Evolutionary conservation across 495 filamentous ascomycete species (phyloP), one percentile per base, ranked within the genome.

Genomic region (Durotheca rogersii): DNA sequence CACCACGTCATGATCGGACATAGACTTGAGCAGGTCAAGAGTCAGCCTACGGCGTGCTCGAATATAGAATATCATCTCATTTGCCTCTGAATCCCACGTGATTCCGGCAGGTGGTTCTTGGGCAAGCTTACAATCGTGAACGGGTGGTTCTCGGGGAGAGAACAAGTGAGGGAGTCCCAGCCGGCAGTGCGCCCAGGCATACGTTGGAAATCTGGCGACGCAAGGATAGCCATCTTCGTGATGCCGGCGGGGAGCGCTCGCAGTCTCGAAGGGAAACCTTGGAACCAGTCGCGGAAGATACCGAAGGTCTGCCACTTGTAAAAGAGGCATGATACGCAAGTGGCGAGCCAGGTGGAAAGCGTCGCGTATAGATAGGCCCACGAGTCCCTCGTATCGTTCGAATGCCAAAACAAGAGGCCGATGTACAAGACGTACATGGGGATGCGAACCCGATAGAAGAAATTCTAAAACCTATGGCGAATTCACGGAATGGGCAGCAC

Each of bases 361-460:
- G 86, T 87, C 4, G 84, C 78, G 64, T 77, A 88, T 4, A 90
- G 73, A 53, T 90, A 90, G 54, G 78, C 72, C 87, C 87, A 90
- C n/a, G 86, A 87, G 15, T 78, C 81, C 6, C 88, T 71, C 62
- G 84, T 86, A 51, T 89, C 85, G 43, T 81, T 74, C 52, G 81
- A 86, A 61, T 90, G 87, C 87, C 87, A 90, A 65, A 90, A 87
- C 6, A 90, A 70, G 72, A 89, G 81, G 1, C 73, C 85, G 12
- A 90, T 65, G 57, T 83, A 87, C 3, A 84, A 70, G 17, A 87
- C 74, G 0, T 86, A 80, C 11, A 82, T 75, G 0, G 84, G 79
- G 4, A 87, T 80, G 54, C 90, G 87, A 7, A 85, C 56, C 27
- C 79, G 67, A 10, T 86, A 75, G 55, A 90, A 90, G 4, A 86